Evolutionary conservation across 176 grass and related monocot species (phyloP).

Genomic region (Luzula sylvatica): DNA sequence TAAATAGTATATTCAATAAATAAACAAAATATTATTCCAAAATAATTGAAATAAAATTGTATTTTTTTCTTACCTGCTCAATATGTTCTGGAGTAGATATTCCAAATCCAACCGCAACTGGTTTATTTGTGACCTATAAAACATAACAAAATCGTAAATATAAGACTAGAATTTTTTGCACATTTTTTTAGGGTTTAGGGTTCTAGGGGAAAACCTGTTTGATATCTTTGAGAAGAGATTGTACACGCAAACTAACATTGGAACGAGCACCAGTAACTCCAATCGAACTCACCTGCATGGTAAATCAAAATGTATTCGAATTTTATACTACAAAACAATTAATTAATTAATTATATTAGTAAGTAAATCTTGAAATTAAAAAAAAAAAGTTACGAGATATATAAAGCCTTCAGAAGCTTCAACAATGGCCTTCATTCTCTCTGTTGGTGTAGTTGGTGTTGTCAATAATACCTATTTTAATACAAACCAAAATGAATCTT

Average conservation of each 20-base stretch:
- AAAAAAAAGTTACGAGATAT: conserved; percentile 60
- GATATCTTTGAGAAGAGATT: conserved; percentile 87
- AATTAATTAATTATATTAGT: too few species aligned
- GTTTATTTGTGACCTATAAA: conserved; percentile 69
- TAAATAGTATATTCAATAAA: background rate
- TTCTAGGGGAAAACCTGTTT: conserved; percentile 58
- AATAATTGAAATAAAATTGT: conserved; percentile 7
- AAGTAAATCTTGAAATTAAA: too few species aligned
- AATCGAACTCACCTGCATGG: conserved; percentile 72
- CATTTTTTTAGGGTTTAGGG: too few species aligned
- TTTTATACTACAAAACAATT: background rate
- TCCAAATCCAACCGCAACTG: conserved; percentile 93
- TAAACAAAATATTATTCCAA: background rate
- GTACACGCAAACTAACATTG: conserved; percentile 57
- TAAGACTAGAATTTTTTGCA: background rate
- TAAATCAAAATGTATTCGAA: conserved; percentile 6
- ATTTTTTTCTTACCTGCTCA: conserved; percentile 49
- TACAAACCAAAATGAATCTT: background rate
- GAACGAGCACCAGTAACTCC: conserved; percentile 79
- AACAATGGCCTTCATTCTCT: conserved; percentile 93
- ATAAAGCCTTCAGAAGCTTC: conserved; percentile 87
- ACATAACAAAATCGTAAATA: background rate
- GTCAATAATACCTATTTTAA: conserved; percentile 71
- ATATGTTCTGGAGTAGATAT: conserved; percentile 88
- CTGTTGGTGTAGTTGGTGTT: conserved; percentile 91